These are phyloP conservation scores for Coemansia asiatica DNA, from an alignment of 192 early-diverging fungal species.

Conservation along the genomic window DNA sequence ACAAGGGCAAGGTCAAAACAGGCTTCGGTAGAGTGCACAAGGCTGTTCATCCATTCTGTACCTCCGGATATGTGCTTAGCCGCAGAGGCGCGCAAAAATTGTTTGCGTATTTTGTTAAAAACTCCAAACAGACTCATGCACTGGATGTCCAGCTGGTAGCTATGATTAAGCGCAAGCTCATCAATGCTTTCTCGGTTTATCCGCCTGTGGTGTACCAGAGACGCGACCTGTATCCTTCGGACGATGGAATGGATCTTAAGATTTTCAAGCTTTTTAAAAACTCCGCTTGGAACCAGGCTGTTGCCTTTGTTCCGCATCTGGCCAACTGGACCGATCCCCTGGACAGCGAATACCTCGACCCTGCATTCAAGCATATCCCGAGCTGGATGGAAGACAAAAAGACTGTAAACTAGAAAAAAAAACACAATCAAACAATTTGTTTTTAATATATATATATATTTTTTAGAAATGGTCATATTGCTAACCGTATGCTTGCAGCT, in stretches of 20 bases:
- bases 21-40: slow-evolving; percentile 7
- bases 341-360: slow-evolving; percentile 27
- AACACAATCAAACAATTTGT: background rate
- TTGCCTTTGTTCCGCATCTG: slow-evolving; percentile 23
- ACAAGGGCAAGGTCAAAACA: slow-evolving; percentile 1
- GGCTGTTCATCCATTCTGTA: slow-evolving; percentile 50
- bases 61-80: slow-evolving; percentile 49
- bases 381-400: slow-evolving; percentile 45
- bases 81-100: slow-evolving; percentile 48
- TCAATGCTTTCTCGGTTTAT: slow-evolving; percentile 34
- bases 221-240: slow-evolving; percentile 50
- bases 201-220: slow-evolving; percentile 53
- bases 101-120: slow-evolving; percentile 36
- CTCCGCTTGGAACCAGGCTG: slow-evolving; percentile 40
- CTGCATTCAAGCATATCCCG: slow-evolving; percentile 39
- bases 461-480: background rate
- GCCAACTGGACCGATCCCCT: slow-evolving; percentile 37
- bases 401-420: slow-evolving; percentile 7
- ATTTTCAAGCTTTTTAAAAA: slow-evolving; percentile 24
- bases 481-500: background rate
- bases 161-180: slow-evolving; percentile 34
- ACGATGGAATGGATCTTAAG: slow-evolving; percentile 48
- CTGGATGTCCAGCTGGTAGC: slow-evolving; percentile 49
- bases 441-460: slow-evolving; percentile 7
- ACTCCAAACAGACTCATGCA: slow-evolving; percentile 16